Conservation (phyloP, 2,329 filamentous ascomycete genomes). For the Cytospora leucostoma region DNA sequence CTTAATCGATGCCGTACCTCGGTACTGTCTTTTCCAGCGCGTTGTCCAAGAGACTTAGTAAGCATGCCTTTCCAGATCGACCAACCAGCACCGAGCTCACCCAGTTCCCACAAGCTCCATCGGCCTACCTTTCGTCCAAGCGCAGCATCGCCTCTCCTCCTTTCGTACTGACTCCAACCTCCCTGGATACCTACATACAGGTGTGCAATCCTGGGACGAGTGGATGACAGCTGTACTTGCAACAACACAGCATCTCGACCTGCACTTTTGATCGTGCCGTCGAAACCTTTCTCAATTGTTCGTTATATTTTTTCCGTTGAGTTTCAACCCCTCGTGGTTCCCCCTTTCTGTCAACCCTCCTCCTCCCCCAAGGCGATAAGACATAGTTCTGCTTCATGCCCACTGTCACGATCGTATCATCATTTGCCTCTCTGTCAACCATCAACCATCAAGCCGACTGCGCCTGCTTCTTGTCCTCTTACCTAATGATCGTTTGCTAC, state of each 20-base stretch:
- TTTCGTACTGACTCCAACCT: background rate
- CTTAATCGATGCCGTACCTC: no score
- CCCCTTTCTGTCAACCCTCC: conserved; percentile 28
- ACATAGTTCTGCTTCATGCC: conserved; percentile 29
- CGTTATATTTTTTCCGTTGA: conserved; percentile 30
- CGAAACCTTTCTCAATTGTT: conserved; percentile 28
- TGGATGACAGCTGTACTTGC: conserved; percentile 21
- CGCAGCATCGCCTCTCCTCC: background rate
- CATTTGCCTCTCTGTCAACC: conserved; percentile 14
- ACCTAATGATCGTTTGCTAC: conserved; percentile 28
- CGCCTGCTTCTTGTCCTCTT: conserved; percentile 21
- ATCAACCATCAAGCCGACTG: conserved; percentile 15
- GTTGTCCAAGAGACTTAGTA: background rate
- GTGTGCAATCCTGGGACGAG: conserved; percentile 22
- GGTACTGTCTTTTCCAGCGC: no score
- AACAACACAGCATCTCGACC: conserved; percentile 20
- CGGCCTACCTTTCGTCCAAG: background rate
- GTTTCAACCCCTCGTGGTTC: conserved; percentile 21
- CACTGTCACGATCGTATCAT: conserved; percentile 17
- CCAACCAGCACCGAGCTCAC: background rate
- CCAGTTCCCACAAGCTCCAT: background rate
- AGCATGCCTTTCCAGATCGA: background rate
- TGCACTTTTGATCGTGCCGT: conserved; percentile 23
- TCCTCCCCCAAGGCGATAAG: conserved; percentile 25
- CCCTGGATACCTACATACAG: conserved; percentile 7